A percentile compares a stretch with the other conserved stretches of the same genome.
Conservation (phyloP, 352 stramenopile species). For the Pythium dissotocum region DNA sequence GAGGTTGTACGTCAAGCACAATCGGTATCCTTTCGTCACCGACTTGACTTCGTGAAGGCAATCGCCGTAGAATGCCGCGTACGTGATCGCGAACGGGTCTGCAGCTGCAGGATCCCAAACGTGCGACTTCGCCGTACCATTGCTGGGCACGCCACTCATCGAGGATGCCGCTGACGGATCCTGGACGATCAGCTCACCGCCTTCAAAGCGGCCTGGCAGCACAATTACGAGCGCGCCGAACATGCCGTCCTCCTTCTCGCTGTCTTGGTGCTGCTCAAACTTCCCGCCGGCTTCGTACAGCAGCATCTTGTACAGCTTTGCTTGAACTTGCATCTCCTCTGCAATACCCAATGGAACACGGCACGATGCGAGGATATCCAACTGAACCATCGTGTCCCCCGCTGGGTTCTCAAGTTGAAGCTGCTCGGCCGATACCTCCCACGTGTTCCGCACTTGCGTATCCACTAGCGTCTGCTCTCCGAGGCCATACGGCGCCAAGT, state of each 20-base stretch:
- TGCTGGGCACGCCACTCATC: not conserved
- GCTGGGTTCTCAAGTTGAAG: slow-evolving; percentile 21
- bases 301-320: slow-evolving; percentile 46
- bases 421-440: slow-evolving; percentile 18
- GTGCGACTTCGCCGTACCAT: not conserved
- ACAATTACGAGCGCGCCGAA: slow-evolving; percentile 50
- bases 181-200: slow-evolving; percentile 21
- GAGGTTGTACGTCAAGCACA: slow-evolving; percentile 30
- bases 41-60: slow-evolving; percentile 23
- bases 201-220: slow-evolving; percentile 32
- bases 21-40: slow-evolving; percentile 15
- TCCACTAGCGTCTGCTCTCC: slow-evolving; percentile 25
- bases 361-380: slow-evolving; percentile 10
- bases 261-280: slow-evolving; percentile 48
- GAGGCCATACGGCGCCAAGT: slow-evolving; percentile 21
- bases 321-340: slow-evolving; percentile 1
- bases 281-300: slow-evolving; percentile 43
- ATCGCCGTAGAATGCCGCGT: slow-evolving; percentile 25
- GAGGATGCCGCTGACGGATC: not conserved
- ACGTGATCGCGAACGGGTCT: slow-evolving; percentile 21
- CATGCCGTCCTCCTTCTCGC: slow-evolving; percentile 52
- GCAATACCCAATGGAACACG: slow-evolving; percentile 20
- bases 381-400: slow-evolving; percentile 18
- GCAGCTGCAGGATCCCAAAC: slow-evolving; percentile 11
- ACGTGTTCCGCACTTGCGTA: slow-evolving; percentile 23